phyloP scores from a whole-genome alignment of 768 basidiomycete genomes.

The Gloeopeniophorella convolvens region DNA sequence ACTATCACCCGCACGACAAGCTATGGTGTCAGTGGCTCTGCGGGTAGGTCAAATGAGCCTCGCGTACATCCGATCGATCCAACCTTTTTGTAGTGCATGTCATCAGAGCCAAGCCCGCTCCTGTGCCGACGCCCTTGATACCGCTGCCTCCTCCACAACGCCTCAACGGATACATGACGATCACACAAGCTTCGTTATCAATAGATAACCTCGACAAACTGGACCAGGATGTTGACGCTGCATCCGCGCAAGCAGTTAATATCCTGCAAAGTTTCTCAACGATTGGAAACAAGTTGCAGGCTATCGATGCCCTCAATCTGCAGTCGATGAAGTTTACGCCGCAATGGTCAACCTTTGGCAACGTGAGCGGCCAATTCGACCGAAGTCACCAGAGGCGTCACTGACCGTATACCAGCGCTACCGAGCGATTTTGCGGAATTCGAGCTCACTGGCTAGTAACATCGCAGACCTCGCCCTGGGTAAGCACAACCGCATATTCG shows the following conservation, averaged over 20 bases:
- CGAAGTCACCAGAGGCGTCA: background rate
- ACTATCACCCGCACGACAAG: too few species aligned
- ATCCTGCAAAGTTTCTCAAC: background rate
- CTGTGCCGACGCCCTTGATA: too few species aligned
- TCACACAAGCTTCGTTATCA: background rate
- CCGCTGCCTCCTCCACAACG: background rate
- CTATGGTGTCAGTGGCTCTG: too few species aligned
- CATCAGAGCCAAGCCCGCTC: too few species aligned
- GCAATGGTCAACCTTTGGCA: background rate
- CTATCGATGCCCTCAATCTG: background rate
- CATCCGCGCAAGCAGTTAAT: background rate
- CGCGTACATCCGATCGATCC: too few species aligned
- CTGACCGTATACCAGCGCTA: background rate
- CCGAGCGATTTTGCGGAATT: background rate
- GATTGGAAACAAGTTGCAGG: background rate
- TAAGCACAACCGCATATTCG: too few species aligned
- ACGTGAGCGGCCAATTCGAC: background rate
- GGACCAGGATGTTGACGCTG: background rate
- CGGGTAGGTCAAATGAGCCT: too few species aligned
- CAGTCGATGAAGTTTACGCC: background rate
- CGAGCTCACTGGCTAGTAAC: too few species aligned
- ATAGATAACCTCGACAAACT: background rate
- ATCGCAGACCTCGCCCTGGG: too few species aligned
- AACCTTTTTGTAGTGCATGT: too few species aligned
- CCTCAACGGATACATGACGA: background rate